Percentiles rank a stretch among this genome's conserved stretches.
These are phyloP conservation scores for Centella asiatica DNA, from an alignment of 129 eudicot genomes.

Conservation along the genomic window DNA sequence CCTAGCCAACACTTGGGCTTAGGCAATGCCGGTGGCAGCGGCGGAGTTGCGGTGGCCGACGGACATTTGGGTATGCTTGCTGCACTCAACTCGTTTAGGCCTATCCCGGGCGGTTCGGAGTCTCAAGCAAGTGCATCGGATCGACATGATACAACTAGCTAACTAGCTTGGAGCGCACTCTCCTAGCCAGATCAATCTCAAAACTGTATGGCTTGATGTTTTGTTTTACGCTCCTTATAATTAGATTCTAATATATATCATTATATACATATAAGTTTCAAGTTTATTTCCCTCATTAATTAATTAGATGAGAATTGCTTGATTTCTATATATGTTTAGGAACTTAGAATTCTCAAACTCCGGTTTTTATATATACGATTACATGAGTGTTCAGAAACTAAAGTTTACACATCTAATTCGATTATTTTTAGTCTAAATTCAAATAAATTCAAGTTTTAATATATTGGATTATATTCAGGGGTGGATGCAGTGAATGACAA, in stretches of 20 bases:
- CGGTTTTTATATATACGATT: too few species aligned
- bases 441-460: too few species aligned
- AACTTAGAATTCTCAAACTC: too few species aligned
- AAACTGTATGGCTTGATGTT: constrained; percentile 11
- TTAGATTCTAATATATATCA: neutral
- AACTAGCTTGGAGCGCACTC: neutral
- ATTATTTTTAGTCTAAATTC: too few species aligned
- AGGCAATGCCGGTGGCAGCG: constrained; percentile 20
- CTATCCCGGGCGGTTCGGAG: constrained; percentile 22
- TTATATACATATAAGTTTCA: neutral
- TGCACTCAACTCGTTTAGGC: constrained; percentile 29
- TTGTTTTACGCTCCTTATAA: neutral
- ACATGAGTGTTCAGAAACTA: too few species aligned
- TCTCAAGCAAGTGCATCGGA: constrained; percentile 20
- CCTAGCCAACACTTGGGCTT: constrained; percentile 34
- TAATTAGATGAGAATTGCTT: too few species aligned
- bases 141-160: constrained; percentile 16
- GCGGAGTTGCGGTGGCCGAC: constrained; percentile 21
- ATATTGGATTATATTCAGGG: too few species aligned
- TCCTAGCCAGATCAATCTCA: constrained; percentile 10
- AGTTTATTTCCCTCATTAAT: too few species aligned
- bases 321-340: too few species aligned
- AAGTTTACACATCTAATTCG: too few species aligned
- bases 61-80: constrained; percentile 51
- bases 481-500: too few species aligned